Percentiles rank a stretch among this genome's conserved stretches.
Evolutionary conservation across 2,329 filamentous ascomycete species (phyloP).

Genomic region (Colletotrichum sp.): DNA sequence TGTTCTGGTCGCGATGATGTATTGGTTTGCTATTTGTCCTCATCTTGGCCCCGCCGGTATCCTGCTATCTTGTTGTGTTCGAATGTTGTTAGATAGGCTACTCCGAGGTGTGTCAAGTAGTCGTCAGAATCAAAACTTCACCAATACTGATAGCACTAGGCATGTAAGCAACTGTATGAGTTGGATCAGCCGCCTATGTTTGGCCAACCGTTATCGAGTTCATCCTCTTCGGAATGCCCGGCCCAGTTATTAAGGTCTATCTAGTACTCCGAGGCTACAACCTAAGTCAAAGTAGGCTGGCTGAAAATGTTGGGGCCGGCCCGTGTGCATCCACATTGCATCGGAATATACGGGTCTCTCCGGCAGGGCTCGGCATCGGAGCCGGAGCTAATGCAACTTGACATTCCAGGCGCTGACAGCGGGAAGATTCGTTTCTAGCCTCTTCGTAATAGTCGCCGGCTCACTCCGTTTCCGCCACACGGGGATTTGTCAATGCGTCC

Average conservation of each 20-base stretch:
- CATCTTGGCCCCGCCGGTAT: background rate
- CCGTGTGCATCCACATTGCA: background rate
- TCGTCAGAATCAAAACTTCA: background rate
- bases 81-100: background rate
- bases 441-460: background rate
- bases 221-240: background rate
- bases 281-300: background rate
- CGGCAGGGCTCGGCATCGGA: background rate
- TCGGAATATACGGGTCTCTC: background rate
- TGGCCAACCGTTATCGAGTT: background rate
- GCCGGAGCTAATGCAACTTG: background rate
- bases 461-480: background rate
- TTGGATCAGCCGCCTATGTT: background rate
- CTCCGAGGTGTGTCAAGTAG: background rate
- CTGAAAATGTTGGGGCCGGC: background rate
- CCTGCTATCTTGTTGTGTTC: background rate
- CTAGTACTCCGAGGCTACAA: background rate
- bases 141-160: background rate
- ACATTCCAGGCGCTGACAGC: background rate
- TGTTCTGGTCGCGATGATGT: background rate
- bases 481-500: background rate
- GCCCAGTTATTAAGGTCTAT: background rate
- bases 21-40: background rate
- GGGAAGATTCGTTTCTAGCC: background rate
- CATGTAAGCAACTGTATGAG: background rate